Percentiles rank a stretch among this genome's conserved stretches.
Conservation (phyloP, 2,329 filamentous ascomycete species). For the Colletotrichum sp. region DNA sequence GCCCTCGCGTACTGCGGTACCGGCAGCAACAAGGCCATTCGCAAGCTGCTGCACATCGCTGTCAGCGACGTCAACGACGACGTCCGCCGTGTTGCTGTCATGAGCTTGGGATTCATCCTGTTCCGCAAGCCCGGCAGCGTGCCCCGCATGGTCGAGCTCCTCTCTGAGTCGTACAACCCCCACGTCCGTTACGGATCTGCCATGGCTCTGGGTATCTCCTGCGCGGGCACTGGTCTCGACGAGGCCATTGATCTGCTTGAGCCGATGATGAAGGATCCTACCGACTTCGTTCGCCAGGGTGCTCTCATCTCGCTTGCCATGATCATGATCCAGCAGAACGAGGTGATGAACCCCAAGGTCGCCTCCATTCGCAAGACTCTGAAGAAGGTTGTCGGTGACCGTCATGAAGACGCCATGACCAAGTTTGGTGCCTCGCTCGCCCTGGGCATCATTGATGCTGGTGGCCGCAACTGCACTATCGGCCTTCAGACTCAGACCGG, state of each 20-base stretch:
- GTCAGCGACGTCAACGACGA: conserved; percentile 99
- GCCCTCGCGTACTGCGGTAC: conserved; percentile 97
- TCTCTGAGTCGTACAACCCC: conserved; percentile 98
- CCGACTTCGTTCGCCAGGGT: conserved; percentile 97
- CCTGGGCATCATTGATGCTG: conserved; percentile 95
- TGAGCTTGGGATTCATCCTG: conserved; percentile 97
- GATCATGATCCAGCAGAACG: conserved; percentile 99
- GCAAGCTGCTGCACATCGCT: conserved; percentile 92
- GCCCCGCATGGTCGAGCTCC: conserved; percentile 96
- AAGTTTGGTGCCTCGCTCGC: conserved; percentile 96
- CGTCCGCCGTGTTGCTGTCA: conserved; percentile 92
- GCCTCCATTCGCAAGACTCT: conserved; percentile 88
- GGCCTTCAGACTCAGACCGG: conserved; percentile 97
- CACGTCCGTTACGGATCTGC: conserved; percentile 97
- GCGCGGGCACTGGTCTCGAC: conserved; percentile 92
- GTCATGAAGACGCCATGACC: conserved; percentile 98
- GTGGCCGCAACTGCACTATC: conserved; percentile 97
- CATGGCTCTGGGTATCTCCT: conserved; percentile 98
- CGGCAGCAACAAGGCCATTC: conserved; percentile 97
- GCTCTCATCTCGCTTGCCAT: conserved; percentile 93
- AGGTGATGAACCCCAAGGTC: conserved; percentile 98
- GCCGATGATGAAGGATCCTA: conserved; percentile 99
- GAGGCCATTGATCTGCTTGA: conserved; percentile 97
- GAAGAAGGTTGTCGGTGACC: conserved; percentile 90
- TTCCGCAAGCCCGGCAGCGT: conserved; percentile 98